Conservation (phyloP, 257 asterid species). For the Cruciata laevipes region DNA sequence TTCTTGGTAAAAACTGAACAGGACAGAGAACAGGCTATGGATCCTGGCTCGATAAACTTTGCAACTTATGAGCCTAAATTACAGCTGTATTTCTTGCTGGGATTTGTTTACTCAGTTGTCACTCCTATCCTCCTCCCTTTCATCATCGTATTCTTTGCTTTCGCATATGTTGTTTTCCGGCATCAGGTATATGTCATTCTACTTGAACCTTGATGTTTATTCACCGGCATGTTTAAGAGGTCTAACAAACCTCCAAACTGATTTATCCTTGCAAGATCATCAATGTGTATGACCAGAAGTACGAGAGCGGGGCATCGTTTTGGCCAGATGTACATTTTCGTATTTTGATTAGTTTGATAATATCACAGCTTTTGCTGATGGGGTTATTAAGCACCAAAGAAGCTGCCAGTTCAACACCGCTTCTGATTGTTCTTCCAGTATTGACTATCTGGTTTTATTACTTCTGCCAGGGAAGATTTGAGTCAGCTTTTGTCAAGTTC, state of each 20-base stretch:
- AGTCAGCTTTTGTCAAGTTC: slow-evolving; percentile 57
- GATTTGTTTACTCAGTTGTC: slow-evolving; percentile 65
- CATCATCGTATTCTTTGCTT: slow-evolving; percentile 70
- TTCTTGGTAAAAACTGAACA: slow-evolving; percentile 63
- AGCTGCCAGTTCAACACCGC: slow-evolving; percentile 50
- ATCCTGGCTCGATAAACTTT: slow-evolving; percentile 55
- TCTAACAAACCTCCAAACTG: not conserved
- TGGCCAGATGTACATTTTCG: slow-evolving; percentile 95
- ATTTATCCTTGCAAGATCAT: slow-evolving; percentile 50
- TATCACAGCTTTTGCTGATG: slow-evolving; percentile 65
- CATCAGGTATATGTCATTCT: slow-evolving; percentile 59
- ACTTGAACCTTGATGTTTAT: slow-evolving; percentile 10
- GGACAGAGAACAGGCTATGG: slow-evolving; percentile 71
- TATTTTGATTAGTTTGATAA: slow-evolving; percentile 47
- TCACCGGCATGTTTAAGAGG: not conserved
- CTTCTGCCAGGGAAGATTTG: slow-evolving; percentile 67
- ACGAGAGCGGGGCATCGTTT: slow-evolving; percentile 79
- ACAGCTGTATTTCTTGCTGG: slow-evolving; percentile 74
- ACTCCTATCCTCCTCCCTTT: slow-evolving; percentile 77
- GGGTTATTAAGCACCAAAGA: slow-evolving; percentile 66
- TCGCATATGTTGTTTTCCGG: slow-evolving; percentile 66
- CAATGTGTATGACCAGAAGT: slow-evolving; percentile 78
- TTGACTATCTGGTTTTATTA: slow-evolving; percentile 72
- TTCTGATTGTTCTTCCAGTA: slow-evolving; percentile 54
- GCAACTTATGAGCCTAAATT: slow-evolving; percentile 58